Evolutionary conservation across 345 rosid genomes (phyloP).

Genomic region (Punica granatum): DNA sequence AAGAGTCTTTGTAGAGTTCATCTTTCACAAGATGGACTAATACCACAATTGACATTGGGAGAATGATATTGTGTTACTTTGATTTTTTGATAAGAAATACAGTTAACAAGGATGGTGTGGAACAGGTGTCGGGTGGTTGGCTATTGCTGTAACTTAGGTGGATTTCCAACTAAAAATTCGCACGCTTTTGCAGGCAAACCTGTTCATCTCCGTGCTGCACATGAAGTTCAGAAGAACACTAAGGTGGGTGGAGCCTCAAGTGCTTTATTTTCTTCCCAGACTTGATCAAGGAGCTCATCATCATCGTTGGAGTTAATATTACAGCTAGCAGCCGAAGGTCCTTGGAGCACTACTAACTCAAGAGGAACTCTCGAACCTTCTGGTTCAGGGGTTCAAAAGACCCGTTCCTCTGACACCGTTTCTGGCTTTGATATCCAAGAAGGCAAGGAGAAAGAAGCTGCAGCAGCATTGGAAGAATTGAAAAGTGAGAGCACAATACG

Average conservation of each 20-base stretch:
- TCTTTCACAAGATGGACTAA: neutral
- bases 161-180: neutral
- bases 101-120: neutral
- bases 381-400: neutral
- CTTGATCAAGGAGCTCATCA: neutral
- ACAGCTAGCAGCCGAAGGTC: neutral
- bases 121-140: neutral
- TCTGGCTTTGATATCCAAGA: slow-evolving; percentile 9
- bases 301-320: neutral
- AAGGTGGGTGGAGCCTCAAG: neutral
- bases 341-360: neutral
- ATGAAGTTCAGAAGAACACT: neutral
- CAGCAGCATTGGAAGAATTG: slow-evolving; percentile 17
- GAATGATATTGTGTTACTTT: neutral
- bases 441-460: neutral
- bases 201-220: neutral
- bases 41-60: neutral
- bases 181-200: neutral
- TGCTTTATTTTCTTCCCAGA: neutral
- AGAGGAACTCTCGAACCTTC: neutral
- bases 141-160: neutral
- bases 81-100: neutral
- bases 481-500: slow-evolving; percentile 17
- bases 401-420: slow-evolving; percentile 24
- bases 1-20: neutral